A percentile compares a stretch with the other conserved stretches of the same genome.
phyloP scores from a whole-genome alignment of 192 early-diverging fungal species.

The Linnemannia hyalina region DNA sequence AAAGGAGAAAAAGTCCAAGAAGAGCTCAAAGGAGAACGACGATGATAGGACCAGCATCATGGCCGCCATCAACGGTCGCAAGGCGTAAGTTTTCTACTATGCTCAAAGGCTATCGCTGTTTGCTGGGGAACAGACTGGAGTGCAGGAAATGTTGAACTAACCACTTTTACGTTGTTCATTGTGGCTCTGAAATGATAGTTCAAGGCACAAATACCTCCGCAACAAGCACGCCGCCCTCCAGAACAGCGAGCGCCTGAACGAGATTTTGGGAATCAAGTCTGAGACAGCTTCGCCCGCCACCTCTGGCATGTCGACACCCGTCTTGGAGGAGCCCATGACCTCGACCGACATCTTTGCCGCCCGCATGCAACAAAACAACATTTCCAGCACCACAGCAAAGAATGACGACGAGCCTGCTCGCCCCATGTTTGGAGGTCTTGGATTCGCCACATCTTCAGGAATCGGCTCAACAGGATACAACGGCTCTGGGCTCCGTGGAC shows the following conservation, averaged over 20 bases:
- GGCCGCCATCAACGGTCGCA: slow-evolving; percentile 56
- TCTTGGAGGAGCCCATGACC: slow-evolving; percentile 39
- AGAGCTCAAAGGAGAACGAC: slow-evolving; percentile 49
- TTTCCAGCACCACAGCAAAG: not conserved
- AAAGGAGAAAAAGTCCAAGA: slow-evolving; percentile 61
- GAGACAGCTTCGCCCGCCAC: slow-evolving; percentile 38
- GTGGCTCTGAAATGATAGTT: slow-evolving; percentile 17
- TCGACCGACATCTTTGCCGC: slow-evolving; percentile 51
- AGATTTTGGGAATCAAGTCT: slow-evolving; percentile 69
- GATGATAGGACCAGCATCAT: slow-evolving; percentile 32
- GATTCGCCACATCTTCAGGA: slow-evolving; percentile 39
- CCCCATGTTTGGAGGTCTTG: slow-evolving; percentile 47
- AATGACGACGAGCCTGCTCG: slow-evolving; percentile 30
- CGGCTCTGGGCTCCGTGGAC: slow-evolving; percentile 39
- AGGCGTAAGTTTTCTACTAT: slow-evolving; percentile 58
- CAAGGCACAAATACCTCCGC: slow-evolving; percentile 61
- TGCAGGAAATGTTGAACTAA: not conserved
- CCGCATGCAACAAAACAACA: slow-evolving; percentile 39
- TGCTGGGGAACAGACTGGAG: not conserved
- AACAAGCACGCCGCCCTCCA: slow-evolving; percentile 64
- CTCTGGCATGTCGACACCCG: slow-evolving; percentile 52
- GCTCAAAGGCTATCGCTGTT: not conserved
- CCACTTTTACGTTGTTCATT: not conserved
- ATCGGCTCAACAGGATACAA: slow-evolving; percentile 44
- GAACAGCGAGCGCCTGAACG: slow-evolving; percentile 60